Evolutionary conservation across 306 rosid genomes (phyloP).

Genomic region (Malus sieversii): DNA sequence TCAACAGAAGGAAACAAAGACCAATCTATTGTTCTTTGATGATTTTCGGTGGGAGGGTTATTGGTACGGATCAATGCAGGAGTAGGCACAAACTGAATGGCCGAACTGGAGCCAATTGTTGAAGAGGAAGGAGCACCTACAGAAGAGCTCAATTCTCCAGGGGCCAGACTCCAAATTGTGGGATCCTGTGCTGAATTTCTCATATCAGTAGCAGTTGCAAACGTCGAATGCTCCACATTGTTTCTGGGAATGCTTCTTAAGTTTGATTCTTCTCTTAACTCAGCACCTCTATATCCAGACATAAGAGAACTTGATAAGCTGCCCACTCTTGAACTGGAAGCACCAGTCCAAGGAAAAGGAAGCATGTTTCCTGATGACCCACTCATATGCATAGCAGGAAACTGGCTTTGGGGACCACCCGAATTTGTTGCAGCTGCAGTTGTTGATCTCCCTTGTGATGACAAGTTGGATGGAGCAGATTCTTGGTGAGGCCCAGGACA

Average conservation of each 20-base stretch:
- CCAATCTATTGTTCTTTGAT: constrained; percentile 63
- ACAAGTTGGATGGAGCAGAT: constrained; percentile 40
- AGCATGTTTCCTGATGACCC: constrained; percentile 23
- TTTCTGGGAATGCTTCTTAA: constrained; percentile 37
- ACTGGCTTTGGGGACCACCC: constrained; percentile 35
- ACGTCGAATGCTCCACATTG: constrained; percentile 36
- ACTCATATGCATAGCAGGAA: constrained; percentile 26
- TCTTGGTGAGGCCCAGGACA: constrained; percentile 43
- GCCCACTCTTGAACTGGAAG: constrained; percentile 39
- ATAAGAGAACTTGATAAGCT: constrained; percentile 38
- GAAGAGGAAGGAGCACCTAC: constrained; percentile 46
- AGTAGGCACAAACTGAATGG: constrained; percentile 32
- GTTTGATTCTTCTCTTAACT: constrained; percentile 41
- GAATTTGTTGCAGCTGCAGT: constrained; percentile 45
- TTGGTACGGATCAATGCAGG: constrained; percentile 50
- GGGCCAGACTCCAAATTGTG: constrained; percentile 40
- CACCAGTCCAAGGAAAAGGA: constrained; percentile 50
- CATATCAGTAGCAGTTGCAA: constrained; percentile 28
- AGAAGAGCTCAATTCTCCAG: constrained; percentile 42
- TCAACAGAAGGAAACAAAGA: constrained; percentile 56
- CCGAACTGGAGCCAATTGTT: constrained; percentile 53
- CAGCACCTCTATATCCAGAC: constrained; percentile 41
- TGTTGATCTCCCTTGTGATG: constrained; percentile 53
- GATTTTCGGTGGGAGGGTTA: constrained; percentile 40
- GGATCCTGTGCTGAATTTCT: constrained; percentile 43